These are phyloP conservation scores for Achlya hypogyna DNA, from an alignment of 352 stramenopile genomes.

Conservation along the genomic window DNA sequence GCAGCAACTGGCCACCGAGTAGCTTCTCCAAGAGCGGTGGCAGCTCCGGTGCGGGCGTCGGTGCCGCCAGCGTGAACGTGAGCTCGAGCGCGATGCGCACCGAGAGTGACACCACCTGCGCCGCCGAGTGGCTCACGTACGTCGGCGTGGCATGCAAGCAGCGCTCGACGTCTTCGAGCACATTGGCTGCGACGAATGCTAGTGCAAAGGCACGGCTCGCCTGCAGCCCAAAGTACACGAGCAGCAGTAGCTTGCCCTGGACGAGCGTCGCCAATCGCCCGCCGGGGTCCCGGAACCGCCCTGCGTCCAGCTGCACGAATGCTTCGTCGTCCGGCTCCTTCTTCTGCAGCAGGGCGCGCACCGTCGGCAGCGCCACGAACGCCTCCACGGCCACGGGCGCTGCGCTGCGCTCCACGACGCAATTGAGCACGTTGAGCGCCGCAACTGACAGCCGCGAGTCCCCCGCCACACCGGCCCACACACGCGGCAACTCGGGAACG, in stretches of 20 bases:
- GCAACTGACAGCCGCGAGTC: constrained; percentile 31
- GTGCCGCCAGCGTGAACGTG: constrained; percentile 9
- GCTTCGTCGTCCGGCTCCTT: constrained; percentile 24
- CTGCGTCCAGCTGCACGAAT: constrained; percentile 24
- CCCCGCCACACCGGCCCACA: not conserved
- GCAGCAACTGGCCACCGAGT: not conserved
- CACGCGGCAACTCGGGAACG: constrained; percentile 31
- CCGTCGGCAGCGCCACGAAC: not conserved
- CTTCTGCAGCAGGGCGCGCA: constrained; percentile 22
- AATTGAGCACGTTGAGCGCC: constrained; percentile 58
- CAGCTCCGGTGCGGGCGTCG: not conserved
- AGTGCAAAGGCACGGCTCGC: constrained; percentile 33
- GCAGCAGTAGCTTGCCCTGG: constrained; percentile 53
- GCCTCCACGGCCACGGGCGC: not conserved
- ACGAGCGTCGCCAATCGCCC: constrained; percentile 27
- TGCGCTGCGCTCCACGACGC: constrained; percentile 29
- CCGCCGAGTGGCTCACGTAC: constrained; percentile 51
- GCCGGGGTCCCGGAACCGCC: constrained; percentile 23
- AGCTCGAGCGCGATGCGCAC: constrained; percentile 61
- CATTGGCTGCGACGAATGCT: constrained; percentile 29
- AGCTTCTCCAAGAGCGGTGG: not conserved
- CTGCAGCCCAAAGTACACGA: constrained; percentile 50
- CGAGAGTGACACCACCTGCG: constrained; percentile 44
- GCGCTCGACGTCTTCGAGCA: constrained; percentile 29
- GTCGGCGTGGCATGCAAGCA: not conserved